These are phyloP conservation scores for Penicillium simplicissimum DNA, from an alignment of 495 filamentous ascomycete species.

Conservation along the genomic window DNA sequence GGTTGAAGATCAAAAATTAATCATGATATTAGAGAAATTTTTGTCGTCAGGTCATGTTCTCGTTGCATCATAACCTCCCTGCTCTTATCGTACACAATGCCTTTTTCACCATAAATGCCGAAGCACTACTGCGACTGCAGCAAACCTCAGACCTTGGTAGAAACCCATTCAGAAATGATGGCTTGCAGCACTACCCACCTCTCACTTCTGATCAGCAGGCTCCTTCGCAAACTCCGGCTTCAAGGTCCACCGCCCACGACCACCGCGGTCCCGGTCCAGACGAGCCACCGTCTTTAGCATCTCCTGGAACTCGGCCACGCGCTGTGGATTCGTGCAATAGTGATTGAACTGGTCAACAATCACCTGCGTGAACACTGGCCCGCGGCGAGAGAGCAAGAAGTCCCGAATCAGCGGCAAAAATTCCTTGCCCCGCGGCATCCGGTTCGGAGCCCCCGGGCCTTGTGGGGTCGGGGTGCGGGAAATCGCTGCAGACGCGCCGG, in stretches of 20 bases:
- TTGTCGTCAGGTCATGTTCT: neutral
- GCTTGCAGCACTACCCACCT: neutral
- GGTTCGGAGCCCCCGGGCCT: slow-evolving; percentile 14
- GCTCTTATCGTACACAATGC: slow-evolving; percentile 4
- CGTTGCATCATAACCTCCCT: slow-evolving; percentile 4
- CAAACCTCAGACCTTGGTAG: neutral
- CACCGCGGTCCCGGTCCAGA: slow-evolving; percentile 52
- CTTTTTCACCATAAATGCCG: neutral
- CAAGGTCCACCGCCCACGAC: slow-evolving; percentile 61
- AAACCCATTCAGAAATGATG: neutral
- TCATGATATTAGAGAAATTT: neutral
- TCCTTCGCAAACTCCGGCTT: slow-evolving; percentile 55
- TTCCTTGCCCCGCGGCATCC: slow-evolving; percentile 45
- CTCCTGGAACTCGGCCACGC: slow-evolving; percentile 63
- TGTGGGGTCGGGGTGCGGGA: neutral
- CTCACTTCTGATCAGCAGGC: neutral
- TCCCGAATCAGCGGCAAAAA: slow-evolving; percentile 73
- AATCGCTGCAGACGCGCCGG: slow-evolving; percentile 34
- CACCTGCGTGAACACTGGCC: slow-evolving; percentile 69
- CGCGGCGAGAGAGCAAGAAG: slow-evolving; percentile 71
- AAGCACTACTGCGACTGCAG: neutral
- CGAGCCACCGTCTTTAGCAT: slow-evolving; percentile 59
- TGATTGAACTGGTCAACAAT: slow-evolving; percentile 79
- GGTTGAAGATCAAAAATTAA: neutral
- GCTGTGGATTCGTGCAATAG: slow-evolving; percentile 55